phyloP scores from a whole-genome alignment of 257 asterid species.

The Agastache rugosa region DNA sequence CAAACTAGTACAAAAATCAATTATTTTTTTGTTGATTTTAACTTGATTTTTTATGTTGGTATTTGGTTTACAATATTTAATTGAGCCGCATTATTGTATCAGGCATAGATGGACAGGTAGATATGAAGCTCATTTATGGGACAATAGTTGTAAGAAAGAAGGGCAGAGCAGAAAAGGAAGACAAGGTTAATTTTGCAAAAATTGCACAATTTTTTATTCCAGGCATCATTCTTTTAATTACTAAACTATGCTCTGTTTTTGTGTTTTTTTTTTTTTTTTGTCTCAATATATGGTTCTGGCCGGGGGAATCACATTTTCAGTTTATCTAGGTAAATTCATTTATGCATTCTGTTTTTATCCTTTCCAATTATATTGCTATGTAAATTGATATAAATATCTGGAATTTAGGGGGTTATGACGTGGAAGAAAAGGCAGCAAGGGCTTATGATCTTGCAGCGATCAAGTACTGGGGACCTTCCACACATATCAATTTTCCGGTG shows the following conservation, averaged over 20 bases:
- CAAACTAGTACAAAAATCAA: too few species aligned
- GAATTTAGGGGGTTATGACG: constrained; percentile 81
- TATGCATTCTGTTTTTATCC: not conserved
- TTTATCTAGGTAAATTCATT: constrained; percentile 63
- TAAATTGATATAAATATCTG: not conserved
- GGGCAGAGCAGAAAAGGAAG: constrained; percentile 93
- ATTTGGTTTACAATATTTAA: not conserved
- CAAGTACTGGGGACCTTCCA: constrained; percentile 24
- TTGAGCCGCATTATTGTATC: not conserved
- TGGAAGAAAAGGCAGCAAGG: constrained; percentile 92
- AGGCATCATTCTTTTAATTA: not conserved
- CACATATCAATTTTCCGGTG: constrained; percentile 21
- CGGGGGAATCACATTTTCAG: constrained; percentile 42
- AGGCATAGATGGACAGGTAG: constrained; percentile 95
- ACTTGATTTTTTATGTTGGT: not conserved
- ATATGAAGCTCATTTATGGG: constrained; percentile 95
- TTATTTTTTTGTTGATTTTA: not conserved
- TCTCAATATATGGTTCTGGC: constrained; percentile 35
- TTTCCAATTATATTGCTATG: not conserved
- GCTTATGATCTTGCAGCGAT: constrained; percentile 59
- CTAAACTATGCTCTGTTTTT: constrained; percentile 24
- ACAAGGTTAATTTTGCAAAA: constrained; percentile 55
- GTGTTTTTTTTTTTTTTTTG: too few species aligned
- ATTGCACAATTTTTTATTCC: not conserved
- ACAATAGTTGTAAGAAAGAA: constrained; percentile 88